Conservation (phyloP, 2,329 filamentous ascomycete genomes). For the Aspergillus hortae region DNA sequence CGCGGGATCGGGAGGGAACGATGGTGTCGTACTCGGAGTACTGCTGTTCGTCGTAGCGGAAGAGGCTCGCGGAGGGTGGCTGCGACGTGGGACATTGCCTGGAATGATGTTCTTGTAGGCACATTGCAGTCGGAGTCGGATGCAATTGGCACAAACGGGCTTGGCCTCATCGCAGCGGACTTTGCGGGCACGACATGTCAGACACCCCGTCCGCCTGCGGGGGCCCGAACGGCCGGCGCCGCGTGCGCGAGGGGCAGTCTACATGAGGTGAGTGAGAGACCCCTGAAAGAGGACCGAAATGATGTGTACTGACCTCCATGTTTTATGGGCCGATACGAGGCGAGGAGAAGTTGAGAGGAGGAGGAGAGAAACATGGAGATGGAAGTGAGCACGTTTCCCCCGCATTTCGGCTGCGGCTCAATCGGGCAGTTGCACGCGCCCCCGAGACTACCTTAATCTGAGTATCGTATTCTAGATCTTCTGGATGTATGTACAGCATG, state of each 20-base stretch:
- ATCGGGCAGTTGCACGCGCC: not conserved
- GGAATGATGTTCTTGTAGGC: slow-evolving; percentile 25
- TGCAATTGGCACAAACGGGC: slow-evolving; percentile 33
- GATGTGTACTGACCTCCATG: slow-evolving; percentile 4
- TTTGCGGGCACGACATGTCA: slow-evolving; percentile 35
- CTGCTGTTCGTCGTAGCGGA: not conserved
- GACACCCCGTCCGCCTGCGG: slow-evolving; percentile 31
- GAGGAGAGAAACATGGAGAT: slow-evolving; percentile 9
- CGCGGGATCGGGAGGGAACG: not conserved
- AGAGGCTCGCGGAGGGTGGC: not conserved
- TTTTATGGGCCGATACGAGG: not conserved
- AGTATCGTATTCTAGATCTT: no score
- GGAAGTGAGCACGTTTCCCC: slow-evolving; percentile 5
- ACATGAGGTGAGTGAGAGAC: not conserved
- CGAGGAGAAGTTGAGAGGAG: not conserved
- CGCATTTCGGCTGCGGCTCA: not conserved
- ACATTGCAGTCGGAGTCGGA: slow-evolving; percentile 28
- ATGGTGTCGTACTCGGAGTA: not conserved
- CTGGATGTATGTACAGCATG: no score
- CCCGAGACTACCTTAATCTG: no score
- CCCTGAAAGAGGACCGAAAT: no score
- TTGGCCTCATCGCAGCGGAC: slow-evolving; percentile 35
- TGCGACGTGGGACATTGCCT: slow-evolving; percentile 7
- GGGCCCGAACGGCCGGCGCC: slow-evolving; percentile 33
- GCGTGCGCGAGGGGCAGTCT: slow-evolving; percentile 25